Conservation (phyloP, 148 eudicot genomes). For the Amaranthus cruentus region DNA sequence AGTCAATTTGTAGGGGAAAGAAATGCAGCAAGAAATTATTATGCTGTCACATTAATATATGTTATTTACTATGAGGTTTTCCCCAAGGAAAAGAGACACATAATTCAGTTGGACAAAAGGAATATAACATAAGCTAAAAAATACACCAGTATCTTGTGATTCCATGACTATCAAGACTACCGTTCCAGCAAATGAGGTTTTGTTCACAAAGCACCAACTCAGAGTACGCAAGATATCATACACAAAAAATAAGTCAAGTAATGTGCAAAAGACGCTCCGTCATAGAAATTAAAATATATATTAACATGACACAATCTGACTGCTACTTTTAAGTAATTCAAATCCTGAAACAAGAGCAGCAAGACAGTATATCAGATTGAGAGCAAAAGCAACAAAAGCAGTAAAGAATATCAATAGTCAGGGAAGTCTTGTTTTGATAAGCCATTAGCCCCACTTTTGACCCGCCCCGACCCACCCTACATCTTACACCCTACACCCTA, state of each 20-base stretch:
- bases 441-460: too few relatives aligned
- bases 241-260: neutral
- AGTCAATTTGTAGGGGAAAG: neutral
- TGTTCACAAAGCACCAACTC: neutral
- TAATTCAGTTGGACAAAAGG: too few relatives aligned
- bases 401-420: too few relatives aligned
- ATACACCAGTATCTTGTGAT: neutral
- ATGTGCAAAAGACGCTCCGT: neutral
- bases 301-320: neutral
- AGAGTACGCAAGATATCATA: too few relatives aligned
- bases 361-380: neutral
- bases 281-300: neutral
- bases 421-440: too few relatives aligned
- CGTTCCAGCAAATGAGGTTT: neutral
- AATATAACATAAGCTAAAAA: neutral
- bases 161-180: neutral
- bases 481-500: too few relatives aligned
- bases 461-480: too few relatives aligned
- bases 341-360: neutral
- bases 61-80: neutral
- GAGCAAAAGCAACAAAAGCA: neutral
- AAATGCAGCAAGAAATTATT: conserved; percentile 2
- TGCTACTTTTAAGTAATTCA: neutral
- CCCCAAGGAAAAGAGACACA: neutral
- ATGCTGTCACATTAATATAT: neutral